These are phyloP conservation scores for Xylariaceae sp. DNA, from an alignment of 2,329 filamentous ascomycete genomes.

Conservation along the genomic window DNA sequence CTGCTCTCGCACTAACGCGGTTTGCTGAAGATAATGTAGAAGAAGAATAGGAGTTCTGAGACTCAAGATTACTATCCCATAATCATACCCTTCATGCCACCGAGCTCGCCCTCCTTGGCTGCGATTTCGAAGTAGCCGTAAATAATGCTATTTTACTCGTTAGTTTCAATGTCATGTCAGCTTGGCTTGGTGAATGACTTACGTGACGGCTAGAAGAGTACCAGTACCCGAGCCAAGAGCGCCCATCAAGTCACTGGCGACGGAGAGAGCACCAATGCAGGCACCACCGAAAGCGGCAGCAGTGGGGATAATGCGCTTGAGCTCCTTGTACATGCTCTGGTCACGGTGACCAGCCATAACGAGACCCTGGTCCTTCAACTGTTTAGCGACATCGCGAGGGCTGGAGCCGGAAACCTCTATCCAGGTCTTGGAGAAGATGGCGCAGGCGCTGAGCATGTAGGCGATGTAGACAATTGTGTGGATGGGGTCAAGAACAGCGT, in stretches of 20 bases:
- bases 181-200: slow-evolving; percentile 45
- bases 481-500: slow-evolving; percentile 92
- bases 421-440: slow-evolving; percentile 99
- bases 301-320: slow-evolving; percentile 98
- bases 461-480: slow-evolving; percentile 92
- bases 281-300: slow-evolving; percentile 97
- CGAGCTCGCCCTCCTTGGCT: slow-evolving; percentile 94
- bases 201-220: slow-evolving; percentile 97
- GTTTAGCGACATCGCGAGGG: slow-evolving; percentile 97
- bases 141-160: slow-evolving; percentile 67
- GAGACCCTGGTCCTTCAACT: slow-evolving; percentile 98
- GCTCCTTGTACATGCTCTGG: slow-evolving; percentile 99
- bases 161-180: slow-evolving; percentile 23
- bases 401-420: slow-evolving; percentile 98
- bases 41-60: slow-evolving; percentile 5
- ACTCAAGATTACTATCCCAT: slow-evolving; percentile 48
- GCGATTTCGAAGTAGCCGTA: slow-evolving; percentile 99
- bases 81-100: slow-evolving; percentile 70
- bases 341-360: slow-evolving; percentile 99
- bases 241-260: slow-evolving; percentile 90
- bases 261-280: slow-evolving; percentile 95
- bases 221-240: slow-evolving; percentile 94
- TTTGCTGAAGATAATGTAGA: slow-evolving; percentile 10
- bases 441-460: slow-evolving; percentile 97
- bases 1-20: slow-evolving; percentile 22